Conservation (phyloP, 345 rosid species). For the Populus simonii region DNA sequence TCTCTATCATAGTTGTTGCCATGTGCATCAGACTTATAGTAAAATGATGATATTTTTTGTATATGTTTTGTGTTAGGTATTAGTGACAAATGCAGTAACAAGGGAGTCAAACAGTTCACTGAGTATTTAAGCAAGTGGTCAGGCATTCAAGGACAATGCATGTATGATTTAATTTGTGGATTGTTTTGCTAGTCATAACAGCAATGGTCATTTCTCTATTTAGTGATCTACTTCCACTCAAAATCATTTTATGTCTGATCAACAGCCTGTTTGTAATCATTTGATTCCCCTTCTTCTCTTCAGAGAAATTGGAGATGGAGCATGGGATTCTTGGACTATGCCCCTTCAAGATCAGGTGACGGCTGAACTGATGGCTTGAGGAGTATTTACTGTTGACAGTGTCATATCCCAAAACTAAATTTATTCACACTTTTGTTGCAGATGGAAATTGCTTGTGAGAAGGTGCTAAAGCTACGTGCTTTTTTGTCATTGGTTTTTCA, state of each 20-base stretch:
- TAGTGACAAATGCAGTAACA: constrained; percentile 61
- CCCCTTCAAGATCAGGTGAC: constrained; percentile 76
- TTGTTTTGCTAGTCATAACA: not conserved
- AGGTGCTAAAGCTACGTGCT: constrained; percentile 44
- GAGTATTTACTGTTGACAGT: constrained; percentile 1
- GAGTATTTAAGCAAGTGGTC: constrained; percentile 75
- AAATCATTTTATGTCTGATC: not conserved
- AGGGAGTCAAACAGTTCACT: constrained; percentile 56
- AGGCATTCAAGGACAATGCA: constrained; percentile 71
- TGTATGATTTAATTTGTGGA: constrained; percentile 45
- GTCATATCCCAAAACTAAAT: constrained; percentile 4
- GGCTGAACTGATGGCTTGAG: constrained; percentile 4
- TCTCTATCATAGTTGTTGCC: not conserved
- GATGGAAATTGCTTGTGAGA: constrained; percentile 76
- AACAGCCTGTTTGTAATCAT: not conserved
- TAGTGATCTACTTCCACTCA: not conserved
- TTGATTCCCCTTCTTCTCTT: constrained; percentile 5
- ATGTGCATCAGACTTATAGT: not conserved
- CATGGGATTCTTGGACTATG: constrained; percentile 93
- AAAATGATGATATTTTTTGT: not conserved
- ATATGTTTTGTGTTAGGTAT: constrained; percentile 48
- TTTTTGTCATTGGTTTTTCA: not conserved
- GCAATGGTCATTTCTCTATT: not conserved
- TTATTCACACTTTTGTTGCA: constrained; percentile 38
- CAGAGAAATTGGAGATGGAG: constrained; percentile 87